Evolutionary conservation across 208 protist species (phyloP).

Genomic region (Leishmania arabica): DNA sequence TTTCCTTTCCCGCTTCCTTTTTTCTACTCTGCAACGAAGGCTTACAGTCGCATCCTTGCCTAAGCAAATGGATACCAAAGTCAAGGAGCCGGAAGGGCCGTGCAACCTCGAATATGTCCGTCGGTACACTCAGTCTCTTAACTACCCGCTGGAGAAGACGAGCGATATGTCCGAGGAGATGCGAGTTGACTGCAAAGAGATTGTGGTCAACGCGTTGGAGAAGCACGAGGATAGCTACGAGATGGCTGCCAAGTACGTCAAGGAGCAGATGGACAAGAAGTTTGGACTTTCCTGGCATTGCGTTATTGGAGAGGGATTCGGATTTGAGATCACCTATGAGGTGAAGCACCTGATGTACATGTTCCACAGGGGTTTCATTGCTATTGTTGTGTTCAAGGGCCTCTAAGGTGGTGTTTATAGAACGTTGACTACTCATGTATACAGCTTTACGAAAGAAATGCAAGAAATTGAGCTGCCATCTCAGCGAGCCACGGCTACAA

Average conservation of each 20-base stretch:
- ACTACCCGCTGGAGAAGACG: conserved; percentile 89
- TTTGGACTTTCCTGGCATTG: conserved; percentile 94
- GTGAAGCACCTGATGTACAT: conserved; percentile 95
- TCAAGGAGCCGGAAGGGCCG: conserved; percentile 72
- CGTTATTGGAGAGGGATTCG: conserved; percentile 95
- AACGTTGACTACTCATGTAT: conserved; percentile 17
- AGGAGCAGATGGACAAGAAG: conserved; percentile 96
- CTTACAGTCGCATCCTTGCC: background rate
- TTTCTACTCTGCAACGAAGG: background rate
- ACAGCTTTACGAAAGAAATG: conserved; percentile 2
- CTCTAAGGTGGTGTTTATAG: conserved; percentile 42
- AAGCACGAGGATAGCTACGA: conserved; percentile 94
- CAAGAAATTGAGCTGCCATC: background rate
- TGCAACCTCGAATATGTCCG: conserved; percentile 84
- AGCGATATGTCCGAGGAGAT: conserved; percentile 97
- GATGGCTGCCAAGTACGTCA: conserved; percentile 92
- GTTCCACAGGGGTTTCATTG: conserved; percentile 92
- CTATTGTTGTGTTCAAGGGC: conserved; percentile 95
- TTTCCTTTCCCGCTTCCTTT: background rate
- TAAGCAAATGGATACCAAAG: conserved; percentile 62
- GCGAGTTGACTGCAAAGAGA: conserved; percentile 92
- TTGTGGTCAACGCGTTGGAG: conserved; percentile 94
- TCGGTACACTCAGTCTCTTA: conserved; percentile 73
- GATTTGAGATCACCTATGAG: conserved; percentile 94
- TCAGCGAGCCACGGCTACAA: background rate